Conservation (phyloP, 805 yeast genomes). For the Candida qinlingensis region DNA sequence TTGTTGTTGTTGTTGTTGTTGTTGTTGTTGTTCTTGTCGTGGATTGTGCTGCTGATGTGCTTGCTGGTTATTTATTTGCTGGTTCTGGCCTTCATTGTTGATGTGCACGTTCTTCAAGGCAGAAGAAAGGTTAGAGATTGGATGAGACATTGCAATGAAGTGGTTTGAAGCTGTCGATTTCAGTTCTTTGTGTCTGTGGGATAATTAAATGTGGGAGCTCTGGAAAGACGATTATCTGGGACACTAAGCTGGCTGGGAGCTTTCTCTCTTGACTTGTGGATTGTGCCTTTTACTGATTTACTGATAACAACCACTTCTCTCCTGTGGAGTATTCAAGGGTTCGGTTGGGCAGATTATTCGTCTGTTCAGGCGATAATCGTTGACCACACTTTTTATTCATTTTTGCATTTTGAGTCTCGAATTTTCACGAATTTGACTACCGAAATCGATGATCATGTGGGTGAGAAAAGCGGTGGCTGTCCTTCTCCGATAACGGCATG, state of each 20-base stretch:
- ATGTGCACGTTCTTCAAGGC: constrained; percentile 7
- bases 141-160: constrained; percentile 1
- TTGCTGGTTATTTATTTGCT: background rate
- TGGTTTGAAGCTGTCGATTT: too few relatives aligned
- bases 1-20: constrained; percentile 6
- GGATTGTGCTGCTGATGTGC: background rate
- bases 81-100: background rate
- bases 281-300: background rate
- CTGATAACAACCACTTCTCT: background rate
- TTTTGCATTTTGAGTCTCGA: too few relatives aligned
- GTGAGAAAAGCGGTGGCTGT: background rate
- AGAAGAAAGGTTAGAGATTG: constrained; percentile 7
- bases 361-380: background rate
- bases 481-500: too few relatives aligned
- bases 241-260: background rate
- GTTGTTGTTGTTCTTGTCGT: constrained; percentile 1
- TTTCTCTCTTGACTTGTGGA: background rate
- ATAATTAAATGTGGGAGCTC: background rate
- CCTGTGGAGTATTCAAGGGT: background rate
- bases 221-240: background rate
- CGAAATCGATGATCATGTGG: background rate
- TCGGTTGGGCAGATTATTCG: background rate
- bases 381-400: background rate
- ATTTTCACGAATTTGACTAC: background rate
- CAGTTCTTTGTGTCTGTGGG: background rate